phyloP scores from a whole-genome alignment of 208 protist species.

The Wallacemonas sp. region DNA sequence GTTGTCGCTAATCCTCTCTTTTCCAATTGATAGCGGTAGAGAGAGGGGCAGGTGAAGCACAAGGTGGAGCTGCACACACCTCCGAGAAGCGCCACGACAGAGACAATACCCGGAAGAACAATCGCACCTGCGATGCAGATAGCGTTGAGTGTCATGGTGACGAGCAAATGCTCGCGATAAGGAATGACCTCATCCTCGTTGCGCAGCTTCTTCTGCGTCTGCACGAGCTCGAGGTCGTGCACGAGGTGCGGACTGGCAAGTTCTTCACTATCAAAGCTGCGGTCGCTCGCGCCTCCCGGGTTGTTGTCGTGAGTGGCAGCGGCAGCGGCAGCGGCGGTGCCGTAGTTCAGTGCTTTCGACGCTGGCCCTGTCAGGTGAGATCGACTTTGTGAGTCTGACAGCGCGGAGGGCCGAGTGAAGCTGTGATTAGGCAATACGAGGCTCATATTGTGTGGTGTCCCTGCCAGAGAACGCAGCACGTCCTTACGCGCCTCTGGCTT shows the following conservation, averaged over 20 bases:
- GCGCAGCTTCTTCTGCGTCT: slow-evolving; percentile 34
- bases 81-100: slow-evolving; percentile 58
- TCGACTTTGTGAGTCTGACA: background rate
- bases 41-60: slow-evolving; percentile 61
- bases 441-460: slow-evolving; percentile 1
- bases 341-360: background rate
- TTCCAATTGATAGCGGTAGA: slow-evolving; percentile 67
- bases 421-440: slow-evolving; percentile 5
- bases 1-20: slow-evolving; percentile 28
- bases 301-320: background rate
- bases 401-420: background rate
- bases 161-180: slow-evolving; percentile 52
- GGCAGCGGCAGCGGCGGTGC: background rate
- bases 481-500: slow-evolving; percentile 5
- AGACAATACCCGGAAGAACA: slow-evolving; percentile 53
- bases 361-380: no score
- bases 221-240: slow-evolving; percentile 19
- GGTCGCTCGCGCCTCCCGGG: background rate
- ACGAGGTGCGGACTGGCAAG: slow-evolving; percentile 2
- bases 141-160: slow-evolving; percentile 54
- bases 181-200: slow-evolving; percentile 47
- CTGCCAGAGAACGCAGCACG: background rate
- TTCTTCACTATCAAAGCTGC: slow-evolving; percentile 3
- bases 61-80: slow-evolving; percentile 63
- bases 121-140: slow-evolving; percentile 53